These are phyloP conservation scores for Ichthyophthirius multifiliis DNA, from an alignment of 169 alveolate species.

Conservation along the genomic window DNA sequence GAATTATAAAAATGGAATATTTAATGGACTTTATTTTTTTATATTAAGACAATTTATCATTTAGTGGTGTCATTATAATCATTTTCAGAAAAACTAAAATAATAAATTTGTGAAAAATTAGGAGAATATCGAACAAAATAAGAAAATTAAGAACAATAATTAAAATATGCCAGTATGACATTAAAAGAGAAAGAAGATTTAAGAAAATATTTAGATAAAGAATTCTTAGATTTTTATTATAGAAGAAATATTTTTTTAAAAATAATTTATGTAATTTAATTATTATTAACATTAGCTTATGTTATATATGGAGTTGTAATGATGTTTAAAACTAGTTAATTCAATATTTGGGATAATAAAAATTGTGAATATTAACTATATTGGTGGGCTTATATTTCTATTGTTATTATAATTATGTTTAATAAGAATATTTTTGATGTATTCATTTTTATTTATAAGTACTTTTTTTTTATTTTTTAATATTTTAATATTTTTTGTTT, in stretches of 20 bases:
- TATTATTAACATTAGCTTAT: not conserved
- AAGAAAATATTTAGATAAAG: not conserved
- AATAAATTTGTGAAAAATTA: not conserved
- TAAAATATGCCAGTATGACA: not conserved
- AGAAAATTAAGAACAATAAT: not conserved
- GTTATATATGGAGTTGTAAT: not conserved
- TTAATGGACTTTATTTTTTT: not conserved
- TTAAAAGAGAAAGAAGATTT: not conserved
- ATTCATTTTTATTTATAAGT: not conserved
- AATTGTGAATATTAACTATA: not conserved
- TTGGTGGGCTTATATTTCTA: conserved; percentile 6
- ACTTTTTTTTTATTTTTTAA: not conserved
- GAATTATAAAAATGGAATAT: not conserved
- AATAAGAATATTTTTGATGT: not conserved
- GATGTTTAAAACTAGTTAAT: not conserved
- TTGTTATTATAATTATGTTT: not conserved
- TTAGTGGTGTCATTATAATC: not conserved
- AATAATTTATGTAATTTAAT: not conserved
- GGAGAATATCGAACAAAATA: not conserved
- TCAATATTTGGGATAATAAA: not conserved
- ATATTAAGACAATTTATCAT: not conserved
- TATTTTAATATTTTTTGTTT: not conserved
- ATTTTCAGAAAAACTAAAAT: not conserved
- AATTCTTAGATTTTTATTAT: not conserved
- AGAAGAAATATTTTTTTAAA: not conserved